A percentile compares a stretch with the other conserved stretches of the same genome.
Evolutionary conservation across 1,284 basidiomycete species (phyloP).

Genomic region (Melampsora occidentalis): DNA sequence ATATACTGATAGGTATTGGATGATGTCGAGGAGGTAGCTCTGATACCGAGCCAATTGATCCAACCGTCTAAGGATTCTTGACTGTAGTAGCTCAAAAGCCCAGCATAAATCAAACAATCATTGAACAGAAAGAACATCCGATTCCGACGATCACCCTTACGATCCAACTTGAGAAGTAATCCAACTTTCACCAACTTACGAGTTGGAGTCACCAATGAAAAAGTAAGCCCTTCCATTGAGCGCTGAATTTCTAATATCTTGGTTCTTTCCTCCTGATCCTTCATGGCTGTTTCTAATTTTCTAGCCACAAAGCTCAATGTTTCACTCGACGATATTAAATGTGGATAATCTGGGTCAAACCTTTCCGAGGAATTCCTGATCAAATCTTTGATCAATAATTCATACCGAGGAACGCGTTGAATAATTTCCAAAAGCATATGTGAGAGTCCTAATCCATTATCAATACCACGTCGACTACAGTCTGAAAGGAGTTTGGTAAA

Average conservation of each 20-base stretch:
- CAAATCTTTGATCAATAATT: slow-evolving; percentile 72
- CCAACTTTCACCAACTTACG: slow-evolving; percentile 71
- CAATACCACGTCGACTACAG: slow-evolving; percentile 65
- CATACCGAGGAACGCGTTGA: slow-evolving; percentile 78
- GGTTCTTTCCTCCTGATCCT: slow-evolving; percentile 70
- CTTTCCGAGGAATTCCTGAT: slow-evolving; percentile 63
- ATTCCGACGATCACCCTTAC: slow-evolving; percentile 50
- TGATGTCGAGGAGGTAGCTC: not conserved
- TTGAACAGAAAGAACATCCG: slow-evolving; percentile 75
- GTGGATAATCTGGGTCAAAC: slow-evolving; percentile 64
- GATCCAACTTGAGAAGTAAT: slow-evolving; percentile 51
- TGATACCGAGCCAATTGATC: slow-evolving; percentile 21
- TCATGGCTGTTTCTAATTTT: slow-evolving; percentile 72
- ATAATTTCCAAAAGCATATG: slow-evolving; percentile 83
- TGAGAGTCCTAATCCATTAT: slow-evolving; percentile 66
- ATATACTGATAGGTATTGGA: not conserved
- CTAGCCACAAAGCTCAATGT: slow-evolving; percentile 76
- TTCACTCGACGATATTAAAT: slow-evolving; percentile 62
- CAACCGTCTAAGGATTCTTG: slow-evolving; percentile 19
- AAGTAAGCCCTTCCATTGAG: slow-evolving; percentile 68
- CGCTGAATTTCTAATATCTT: slow-evolving; percentile 71
- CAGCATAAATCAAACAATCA: slow-evolving; percentile 70
- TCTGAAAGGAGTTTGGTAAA: slow-evolving; percentile 58
- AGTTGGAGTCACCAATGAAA: slow-evolving; percentile 72
- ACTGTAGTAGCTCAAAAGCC: slow-evolving; percentile 10